These are phyloP conservation scores for Geosmithia putterillii DNA, from an alignment of 2,329 filamentous ascomycete species.

Conservation along the genomic window DNA sequence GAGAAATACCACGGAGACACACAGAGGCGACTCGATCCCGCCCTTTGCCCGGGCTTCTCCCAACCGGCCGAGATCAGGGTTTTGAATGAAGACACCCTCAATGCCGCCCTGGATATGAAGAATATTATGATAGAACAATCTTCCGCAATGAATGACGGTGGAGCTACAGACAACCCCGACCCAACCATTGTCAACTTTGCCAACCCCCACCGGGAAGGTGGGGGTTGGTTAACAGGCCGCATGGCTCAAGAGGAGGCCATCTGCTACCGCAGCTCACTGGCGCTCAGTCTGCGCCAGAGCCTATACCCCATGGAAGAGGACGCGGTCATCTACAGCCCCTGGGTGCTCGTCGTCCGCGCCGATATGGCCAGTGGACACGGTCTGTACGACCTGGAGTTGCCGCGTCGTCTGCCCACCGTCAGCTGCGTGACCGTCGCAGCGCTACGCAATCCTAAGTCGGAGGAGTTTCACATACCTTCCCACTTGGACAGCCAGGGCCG, in stretches of 20 bases:
- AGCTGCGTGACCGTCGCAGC: slow-evolving; percentile 52
- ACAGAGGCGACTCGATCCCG: background rate
- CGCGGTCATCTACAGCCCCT: slow-evolving; percentile 45
- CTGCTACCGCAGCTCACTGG: slow-evolving; percentile 49
- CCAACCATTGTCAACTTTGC: slow-evolving; percentile 58
- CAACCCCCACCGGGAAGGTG: slow-evolving; percentile 44
- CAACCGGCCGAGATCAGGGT: slow-evolving; percentile 25
- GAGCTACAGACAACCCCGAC: slow-evolving; percentile 12
- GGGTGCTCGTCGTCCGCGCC: slow-evolving; percentile 45
- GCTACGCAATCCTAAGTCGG: slow-evolving; percentile 24
- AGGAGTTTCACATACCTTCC: slow-evolving; percentile 4
- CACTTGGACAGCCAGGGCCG: slow-evolving; percentile 7
- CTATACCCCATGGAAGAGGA: slow-evolving; percentile 41
- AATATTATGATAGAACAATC: too few species aligned
- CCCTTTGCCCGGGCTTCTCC: background rate
- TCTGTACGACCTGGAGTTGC: slow-evolving; percentile 21
- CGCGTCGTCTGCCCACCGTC: slow-evolving; percentile 31
- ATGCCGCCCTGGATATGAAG: slow-evolving; percentile 37
- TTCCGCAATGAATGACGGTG: too few species aligned
- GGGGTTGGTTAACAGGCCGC: slow-evolving; percentile 49
- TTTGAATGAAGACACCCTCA: slow-evolving; percentile 43
- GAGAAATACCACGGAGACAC: too few species aligned
- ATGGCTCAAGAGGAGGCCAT: slow-evolving; percentile 58
- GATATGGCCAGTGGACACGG: slow-evolving; percentile 31
- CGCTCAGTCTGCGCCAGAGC: slow-evolving; percentile 26